phyloP scores from a whole-genome alignment of 2,329 filamentous ascomycete species.

The Epichloe glyceriae region DNA sequence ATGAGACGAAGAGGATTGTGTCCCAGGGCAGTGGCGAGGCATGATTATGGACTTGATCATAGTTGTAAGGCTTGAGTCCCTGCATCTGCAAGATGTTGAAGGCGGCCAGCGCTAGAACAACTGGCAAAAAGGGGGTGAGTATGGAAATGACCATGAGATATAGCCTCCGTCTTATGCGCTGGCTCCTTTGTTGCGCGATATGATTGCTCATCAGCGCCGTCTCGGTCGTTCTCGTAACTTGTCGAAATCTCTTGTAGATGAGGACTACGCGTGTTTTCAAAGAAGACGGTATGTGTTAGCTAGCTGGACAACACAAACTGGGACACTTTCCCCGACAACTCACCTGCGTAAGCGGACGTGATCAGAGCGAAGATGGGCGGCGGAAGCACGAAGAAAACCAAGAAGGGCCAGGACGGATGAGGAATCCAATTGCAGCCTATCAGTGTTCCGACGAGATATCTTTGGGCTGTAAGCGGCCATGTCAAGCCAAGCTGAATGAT shows the following conservation, averaged over 20 bases:
- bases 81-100: constrained; percentile 25
- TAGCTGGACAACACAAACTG: background rate
- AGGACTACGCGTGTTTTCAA: constrained; percentile 21
- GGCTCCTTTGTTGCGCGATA: constrained; percentile 27
- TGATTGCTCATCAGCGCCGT: constrained; percentile 28
- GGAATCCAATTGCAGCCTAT: constrained; percentile 35
- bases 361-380: constrained; percentile 29
- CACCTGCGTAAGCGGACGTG: constrained; percentile 35
- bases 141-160: constrained; percentile 43
- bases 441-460: constrained; percentile 37
- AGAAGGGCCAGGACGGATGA: constrained; percentile 32
- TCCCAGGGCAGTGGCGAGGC: constrained; percentile 29
- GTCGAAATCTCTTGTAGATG: constrained; percentile 33
- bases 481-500: constrained; percentile 35
- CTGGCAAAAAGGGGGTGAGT: constrained; percentile 36
- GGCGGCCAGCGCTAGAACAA: constrained; percentile 28
- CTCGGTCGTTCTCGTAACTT: constrained; percentile 29
- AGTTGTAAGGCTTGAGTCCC: constrained; percentile 25
- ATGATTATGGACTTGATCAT: constrained; percentile 27
- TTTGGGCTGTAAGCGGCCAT: constrained; percentile 32
- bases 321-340: background rate
- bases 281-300: background rate
- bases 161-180: constrained; percentile 37
- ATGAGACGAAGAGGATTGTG: constrained; percentile 32
- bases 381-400: constrained; percentile 35